Base-by-base conservation (phyloP, 768 basidiomycete species). In the Panaeolus cyanescens region DNA sequence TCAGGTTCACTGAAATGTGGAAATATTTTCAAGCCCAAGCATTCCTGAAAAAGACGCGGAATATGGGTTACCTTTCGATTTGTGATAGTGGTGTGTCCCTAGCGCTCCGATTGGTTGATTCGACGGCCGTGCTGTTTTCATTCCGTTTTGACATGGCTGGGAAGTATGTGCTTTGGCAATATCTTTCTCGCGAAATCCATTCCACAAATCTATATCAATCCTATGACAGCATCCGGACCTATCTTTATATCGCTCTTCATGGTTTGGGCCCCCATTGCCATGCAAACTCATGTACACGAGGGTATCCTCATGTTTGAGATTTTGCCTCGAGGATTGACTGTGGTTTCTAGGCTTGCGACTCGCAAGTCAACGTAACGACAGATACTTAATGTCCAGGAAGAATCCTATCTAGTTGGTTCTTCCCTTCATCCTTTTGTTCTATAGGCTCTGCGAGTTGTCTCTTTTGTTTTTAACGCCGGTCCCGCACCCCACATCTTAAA, bases 241-340 rank as follows among this genome's bases (percentile, higher is more conserved):
- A 28, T 45, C 3, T 42, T 45, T 58, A 10, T 31, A 32, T 45
- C 57, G 25, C 7, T 34, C 7, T 55, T 3, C 37, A n/a, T 20
- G 30, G 54, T 39, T 36, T 30, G 59, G 8, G n/a, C 54, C 45
- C 45, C 10, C 45, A 50, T 50, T 50, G n/a, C 45, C 45, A 50
- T 50, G 45, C 45, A 50, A 13, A 50, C 45, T 50, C 45, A 3
- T 2, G 25, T 20, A 22, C 45, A 50, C 19, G 45, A 50, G 45
- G 45, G 45, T 25, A 15, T 13, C 45, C 45, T 50, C 45, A 50
- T 50, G 45, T 50, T 15, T 22, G 39, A 7, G 39, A 42, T 50
- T 28, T 13, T 9, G 45, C 45, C 45, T 50, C 45, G 45, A 50
- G 45, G 45, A 50, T 28, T 30, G 45, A 50, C 45, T 50, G 45